Evolutionary conservation across 768 basidiomycete species (phyloP).

Genomic region (Boletus pseudopeckii): DNA sequence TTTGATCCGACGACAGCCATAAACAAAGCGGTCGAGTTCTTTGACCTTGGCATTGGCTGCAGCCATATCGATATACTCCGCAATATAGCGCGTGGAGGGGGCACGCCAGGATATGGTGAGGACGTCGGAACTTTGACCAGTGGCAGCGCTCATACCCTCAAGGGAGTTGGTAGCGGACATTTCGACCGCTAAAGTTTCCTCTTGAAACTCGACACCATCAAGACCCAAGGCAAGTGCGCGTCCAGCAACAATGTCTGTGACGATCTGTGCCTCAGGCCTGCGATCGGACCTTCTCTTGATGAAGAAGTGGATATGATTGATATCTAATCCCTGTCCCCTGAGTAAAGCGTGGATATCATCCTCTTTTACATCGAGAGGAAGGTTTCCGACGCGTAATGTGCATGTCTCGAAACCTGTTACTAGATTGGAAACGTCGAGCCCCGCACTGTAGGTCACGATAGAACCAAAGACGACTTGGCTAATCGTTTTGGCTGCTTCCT

Average conservation of each 20-base stretch:
- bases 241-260: constrained; percentile 41
- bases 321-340: constrained; percentile 40
- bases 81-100: constrained; percentile 47
- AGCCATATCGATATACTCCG: constrained; percentile 34
- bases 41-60: constrained; percentile 30
- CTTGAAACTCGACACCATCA: constrained; percentile 47
- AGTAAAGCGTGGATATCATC: constrained; percentile 44
- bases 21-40: constrained; percentile 35
- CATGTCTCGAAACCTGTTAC: constrained; percentile 53
- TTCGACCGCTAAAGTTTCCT: constrained; percentile 41
- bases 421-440: constrained; percentile 43
- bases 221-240: constrained; percentile 40
- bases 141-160: constrained; percentile 41
- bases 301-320: constrained; percentile 32
- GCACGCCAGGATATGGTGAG: constrained; percentile 51
- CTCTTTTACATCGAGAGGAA: constrained; percentile 39
- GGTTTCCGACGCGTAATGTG: constrained; percentile 42
- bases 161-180: constrained; percentile 37
- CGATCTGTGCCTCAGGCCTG: constrained; percentile 40
- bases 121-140: constrained; percentile 33
- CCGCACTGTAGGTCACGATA: constrained; percentile 49
- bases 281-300: constrained; percentile 28
- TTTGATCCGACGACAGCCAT: constrained; percentile 44
- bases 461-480: constrained; percentile 44
- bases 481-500: constrained; percentile 42